Evolutionary conservation across 2,329 filamentous ascomycete genomes (phyloP), one percentile per base, ranked within the genome.

Genomic region (Podosphaera fusca): DNA sequence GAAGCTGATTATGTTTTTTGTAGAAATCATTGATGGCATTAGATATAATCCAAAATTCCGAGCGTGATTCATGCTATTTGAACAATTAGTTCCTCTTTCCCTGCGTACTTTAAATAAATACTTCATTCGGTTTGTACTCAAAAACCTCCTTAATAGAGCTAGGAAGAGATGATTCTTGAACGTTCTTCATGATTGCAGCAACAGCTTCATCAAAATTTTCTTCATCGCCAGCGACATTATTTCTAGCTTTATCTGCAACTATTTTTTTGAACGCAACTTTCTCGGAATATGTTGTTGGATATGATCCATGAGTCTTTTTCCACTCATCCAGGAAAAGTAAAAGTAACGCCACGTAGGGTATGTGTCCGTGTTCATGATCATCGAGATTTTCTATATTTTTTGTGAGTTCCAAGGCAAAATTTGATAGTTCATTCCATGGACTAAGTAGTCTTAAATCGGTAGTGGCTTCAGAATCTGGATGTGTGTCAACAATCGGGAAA

Each of bases 131-230:
- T 14, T 78, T 69, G 64, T 89, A 82, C 42, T 82, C 76, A 66
- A 98, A 90, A 7, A 96, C 81, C 61, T 90, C 81, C 60, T 77
- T 80, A 46, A 94, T 76, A 2, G 81, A 78, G 50, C 78, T 78
- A 46, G 84, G 81, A 29, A 94, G 69, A 33, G 77, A 77, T 51
- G 83, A 80, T 21, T 75, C 72, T 49, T 83, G 81, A 36, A 98
- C 73, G n/a, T 84, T 85, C 69, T 94, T 94, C 64, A 96, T 74
- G 0, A 96, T 88, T 4, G 89, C 87, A 12, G 80, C 81, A 51
- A 82, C 81, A 3, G 92, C 94, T 70, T 98, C 92, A 59, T 95
- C 87, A 66, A 88, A 98, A 69, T 98, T 98, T 71, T 98, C 92
- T 67, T 98, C 92, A 58, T 85, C 86, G 51, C 88, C 89, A 68